These are phyloP conservation scores for Scopulariopsis brevicaulis DNA, from an alignment of 2,329 filamentous ascomycete species.

Conservation along the genomic window DNA sequence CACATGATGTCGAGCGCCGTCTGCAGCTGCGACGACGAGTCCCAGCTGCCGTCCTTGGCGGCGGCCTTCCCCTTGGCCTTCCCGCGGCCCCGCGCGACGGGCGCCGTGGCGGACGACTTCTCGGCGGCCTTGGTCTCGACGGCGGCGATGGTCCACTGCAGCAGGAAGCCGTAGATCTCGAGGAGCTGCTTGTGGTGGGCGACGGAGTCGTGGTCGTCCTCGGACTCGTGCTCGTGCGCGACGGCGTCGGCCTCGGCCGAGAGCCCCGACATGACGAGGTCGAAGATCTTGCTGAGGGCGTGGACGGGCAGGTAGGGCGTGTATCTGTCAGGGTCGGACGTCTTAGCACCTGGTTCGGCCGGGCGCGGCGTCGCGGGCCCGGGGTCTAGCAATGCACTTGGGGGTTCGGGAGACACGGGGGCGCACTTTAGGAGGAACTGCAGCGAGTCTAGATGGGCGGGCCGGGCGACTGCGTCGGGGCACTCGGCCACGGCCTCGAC, in stretches of 20 bases:
- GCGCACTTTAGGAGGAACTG: conserved; percentile 96
- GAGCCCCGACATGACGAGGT: conserved; percentile 77
- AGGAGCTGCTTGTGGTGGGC: conserved; percentile 82
- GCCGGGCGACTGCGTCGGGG: conserved; percentile 74
- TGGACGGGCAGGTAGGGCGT: conserved; percentile 68
- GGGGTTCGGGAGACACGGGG: conserved; percentile 12
- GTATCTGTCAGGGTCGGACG: conserved; percentile 60
- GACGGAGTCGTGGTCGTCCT: conserved; percentile 78
- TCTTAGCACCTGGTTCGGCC: conserved; percentile 34
- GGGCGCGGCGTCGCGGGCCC: background rate
- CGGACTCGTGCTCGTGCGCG: conserved; percentile 72
- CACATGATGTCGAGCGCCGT: conserved; percentile 87
- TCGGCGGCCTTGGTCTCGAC: conserved; percentile 90
- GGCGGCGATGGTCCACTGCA: conserved; percentile 93
- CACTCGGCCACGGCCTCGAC: conserved; percentile 87
- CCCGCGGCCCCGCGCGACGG: conserved; percentile 60
- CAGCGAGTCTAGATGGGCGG: conserved; percentile 77
- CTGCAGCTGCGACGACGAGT: conserved; percentile 80
- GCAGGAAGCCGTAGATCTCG: conserved; percentile 85
- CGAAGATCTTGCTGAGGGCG: conserved; percentile 84
- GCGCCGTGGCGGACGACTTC: conserved; percentile 59
- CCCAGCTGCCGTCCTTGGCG: conserved; percentile 70
- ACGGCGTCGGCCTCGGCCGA: conserved; percentile 77
- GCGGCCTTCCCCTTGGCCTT: conserved; percentile 67
- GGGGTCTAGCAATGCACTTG: conserved; percentile 3